Evolutionary conservation across 768 basidiomycete genomes (phyloP).

Genomic region (Auricularia cornea): DNA sequence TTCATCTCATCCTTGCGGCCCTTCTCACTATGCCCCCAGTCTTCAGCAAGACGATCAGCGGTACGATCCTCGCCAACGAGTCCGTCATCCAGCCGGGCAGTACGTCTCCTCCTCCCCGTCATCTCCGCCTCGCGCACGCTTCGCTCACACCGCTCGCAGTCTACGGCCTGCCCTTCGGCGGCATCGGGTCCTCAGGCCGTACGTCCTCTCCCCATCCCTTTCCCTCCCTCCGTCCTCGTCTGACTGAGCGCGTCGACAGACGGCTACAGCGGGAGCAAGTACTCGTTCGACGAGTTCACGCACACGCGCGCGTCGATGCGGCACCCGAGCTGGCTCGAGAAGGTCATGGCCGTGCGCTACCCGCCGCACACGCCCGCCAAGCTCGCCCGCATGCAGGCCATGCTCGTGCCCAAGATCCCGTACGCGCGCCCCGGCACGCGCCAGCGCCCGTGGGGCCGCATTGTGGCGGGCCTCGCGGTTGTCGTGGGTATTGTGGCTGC

Average conservation of each 20-base stretch:
- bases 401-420: neutral
- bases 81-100: slow-evolving; percentile 50
- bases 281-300: slow-evolving; percentile 68
- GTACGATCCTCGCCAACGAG: slow-evolving; percentile 64
- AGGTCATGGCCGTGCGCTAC: slow-evolving; percentile 24
- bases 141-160: slow-evolving; percentile 25
- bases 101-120: slow-evolving; percentile 24
- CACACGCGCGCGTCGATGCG: slow-evolving; percentile 53
- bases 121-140: neutral
- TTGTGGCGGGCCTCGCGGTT: neutral
- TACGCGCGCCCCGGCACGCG: neutral
- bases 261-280: slow-evolving; percentile 67
- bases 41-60: slow-evolving; percentile 61
- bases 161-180: slow-evolving; percentile 66
- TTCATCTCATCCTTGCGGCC: too few species aligned
- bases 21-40: slow-evolving; percentile 35
- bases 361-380: slow-evolving; percentile 28
- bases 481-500: neutral
- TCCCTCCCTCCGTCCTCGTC: neutral
- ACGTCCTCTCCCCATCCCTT: slow-evolving; percentile 19
- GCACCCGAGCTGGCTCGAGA: slow-evolving; percentile 34
- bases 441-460: neutral
- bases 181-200: slow-evolving; percentile 67
- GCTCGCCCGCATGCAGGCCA: neutral
- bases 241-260: slow-evolving; percentile 25